Base-by-base conservation (phyloP, 768 basidiomycete species). In the Tubosaeta sp. region DNA sequence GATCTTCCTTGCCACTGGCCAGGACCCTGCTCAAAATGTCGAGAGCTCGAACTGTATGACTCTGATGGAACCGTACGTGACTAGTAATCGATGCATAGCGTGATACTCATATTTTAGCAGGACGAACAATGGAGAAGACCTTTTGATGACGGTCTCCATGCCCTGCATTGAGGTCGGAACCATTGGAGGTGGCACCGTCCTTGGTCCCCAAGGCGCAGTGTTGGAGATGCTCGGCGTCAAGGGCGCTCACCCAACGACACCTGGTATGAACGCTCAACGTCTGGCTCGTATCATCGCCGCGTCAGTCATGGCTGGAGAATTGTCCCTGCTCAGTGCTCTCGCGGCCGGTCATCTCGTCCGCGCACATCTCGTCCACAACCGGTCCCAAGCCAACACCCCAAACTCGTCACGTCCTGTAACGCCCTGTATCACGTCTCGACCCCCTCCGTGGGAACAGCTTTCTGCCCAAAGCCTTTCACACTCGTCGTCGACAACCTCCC, bases 141-240 rank as follows among this genome's bases (percentile, higher is more conserved):
- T 98, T 2, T 80, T 98, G 49, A 84, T 98, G 75, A 94, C 95
- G 0, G 77, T 95, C 48, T 85, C 93, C 8, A 98, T 99, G 97
- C 97, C 95, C n/a, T 97, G 87, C 29, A 93, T 99, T 67, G 97
- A 99, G 72, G 95, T 98, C 26, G 97, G 97, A 37, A 98, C 97
- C 38, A 86, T 99, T 48, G 97, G 95, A 34, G 97, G 97, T 35
- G 97, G 97, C 32, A 97, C 95, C 2, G 81, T 95, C 33, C 86
- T 99, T 45, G 82, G 77, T 7, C 95, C 97, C 0, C 97, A 99
- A 68, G 80, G 83, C 43, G 83, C 90, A 9, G 86, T 98, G 47
- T 83, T 98, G 54, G 91, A 95, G 44, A 85, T 98, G 87, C 86
- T 99, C 47, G 95, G 95, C 33, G 74, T 98, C 65, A 84, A 80